Evolutionary conservation across 202 grass and related monocot species (phyloP).

Genomic region (Saccharum hybrid): DNA sequence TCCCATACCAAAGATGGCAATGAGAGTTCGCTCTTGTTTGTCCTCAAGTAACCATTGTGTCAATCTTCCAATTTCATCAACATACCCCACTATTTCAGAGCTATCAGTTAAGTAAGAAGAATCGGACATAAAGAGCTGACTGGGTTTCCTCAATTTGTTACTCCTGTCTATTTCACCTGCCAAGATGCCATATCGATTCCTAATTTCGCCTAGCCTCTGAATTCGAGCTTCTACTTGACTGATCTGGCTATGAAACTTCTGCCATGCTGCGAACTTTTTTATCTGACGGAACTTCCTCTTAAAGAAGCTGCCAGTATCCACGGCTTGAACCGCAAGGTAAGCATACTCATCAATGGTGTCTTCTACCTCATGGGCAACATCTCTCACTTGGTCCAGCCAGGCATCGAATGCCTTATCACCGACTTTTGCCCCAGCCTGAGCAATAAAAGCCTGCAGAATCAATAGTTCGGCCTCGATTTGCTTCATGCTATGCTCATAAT

Average conservation of each 20-base stretch:
- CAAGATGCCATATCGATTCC: slow-evolving; percentile 37
- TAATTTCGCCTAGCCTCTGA: slow-evolving; percentile 41
- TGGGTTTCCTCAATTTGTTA: neutral
- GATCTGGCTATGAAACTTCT: slow-evolving; percentile 19
- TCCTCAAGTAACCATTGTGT: slow-evolving; percentile 44
- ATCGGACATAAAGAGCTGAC: slow-evolving; percentile 15
- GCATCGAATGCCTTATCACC: slow-evolving; percentile 41
- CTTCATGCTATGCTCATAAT: slow-evolving; percentile 45
- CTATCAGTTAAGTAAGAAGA: slow-evolving; percentile 24
- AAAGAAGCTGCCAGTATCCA: slow-evolving; percentile 33
- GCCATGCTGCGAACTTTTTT: slow-evolving; percentile 41
- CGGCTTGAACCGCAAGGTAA: slow-evolving; percentile 9
- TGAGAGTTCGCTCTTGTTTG: slow-evolving; percentile 24
- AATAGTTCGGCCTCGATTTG: slow-evolving; percentile 43
- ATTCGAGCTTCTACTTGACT: slow-evolving; percentile 47
- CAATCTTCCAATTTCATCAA: slow-evolving; percentile 34
- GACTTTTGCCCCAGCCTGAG: slow-evolving; percentile 3
- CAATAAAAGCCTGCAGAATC: slow-evolving; percentile 50
- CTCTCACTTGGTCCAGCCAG: slow-evolving; percentile 56
- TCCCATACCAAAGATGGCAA: slow-evolving; percentile 56
- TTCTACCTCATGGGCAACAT: slow-evolving; percentile 51
- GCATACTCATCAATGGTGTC: slow-evolving; percentile 57
- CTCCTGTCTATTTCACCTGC: neutral
- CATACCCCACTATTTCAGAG: slow-evolving; percentile 47
- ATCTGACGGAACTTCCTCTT: slow-evolving; percentile 44